Evolutionary conservation across 257 asterid genomes (phyloP), one percentile per base, ranked within the genome.

Genomic region (Penstemon eatonii): DNA sequence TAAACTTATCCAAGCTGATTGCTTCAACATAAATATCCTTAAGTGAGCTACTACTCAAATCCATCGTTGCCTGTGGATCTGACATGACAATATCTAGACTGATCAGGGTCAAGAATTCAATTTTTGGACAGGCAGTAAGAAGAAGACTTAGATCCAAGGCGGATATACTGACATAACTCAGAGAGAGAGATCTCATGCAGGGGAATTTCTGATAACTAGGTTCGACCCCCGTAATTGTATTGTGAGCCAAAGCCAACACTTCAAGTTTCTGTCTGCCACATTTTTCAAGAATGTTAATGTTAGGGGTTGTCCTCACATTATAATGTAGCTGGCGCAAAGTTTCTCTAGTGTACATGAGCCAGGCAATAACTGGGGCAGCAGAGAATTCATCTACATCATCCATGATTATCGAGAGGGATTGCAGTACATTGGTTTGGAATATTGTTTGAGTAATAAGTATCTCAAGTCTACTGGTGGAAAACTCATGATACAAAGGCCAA

Each of bases 241-340:
- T 89, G 74, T 92, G 96, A 56, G 96, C 83, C 85, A 92, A 80
- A 41, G 84, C 67, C 80, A 92, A 80, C 39, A 87, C 82, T 73
- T 91, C 98, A 59, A 91, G 93, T 78, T 81, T 87, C 82, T 87
- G 96, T 41, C 96, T 75, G 56, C 98, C 91, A 68, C 98, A 91
- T 79, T 84, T 89, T 66, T 91, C 98, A 3, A 91, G 89, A 55
- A 91, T 84, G 80, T 89, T 91, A 54, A 91, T 89, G 76, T 47
- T 87, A 7, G 97, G 97, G 6, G 86, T 78, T 4, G 96, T 91
- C 65, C 86, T 80, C 71, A 91, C 96, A 62, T 87, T 91, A 60
- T 84, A 91, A 76, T 83, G 85, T 25, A 91, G 84, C 70, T 86
- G 86, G 59, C 96, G 92, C 71, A 91, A 56, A 47, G 95, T 84